Evolutionary conservation across 306 rosid species (phyloP).

Genomic region (Citrullus mucosospermus): DNA sequence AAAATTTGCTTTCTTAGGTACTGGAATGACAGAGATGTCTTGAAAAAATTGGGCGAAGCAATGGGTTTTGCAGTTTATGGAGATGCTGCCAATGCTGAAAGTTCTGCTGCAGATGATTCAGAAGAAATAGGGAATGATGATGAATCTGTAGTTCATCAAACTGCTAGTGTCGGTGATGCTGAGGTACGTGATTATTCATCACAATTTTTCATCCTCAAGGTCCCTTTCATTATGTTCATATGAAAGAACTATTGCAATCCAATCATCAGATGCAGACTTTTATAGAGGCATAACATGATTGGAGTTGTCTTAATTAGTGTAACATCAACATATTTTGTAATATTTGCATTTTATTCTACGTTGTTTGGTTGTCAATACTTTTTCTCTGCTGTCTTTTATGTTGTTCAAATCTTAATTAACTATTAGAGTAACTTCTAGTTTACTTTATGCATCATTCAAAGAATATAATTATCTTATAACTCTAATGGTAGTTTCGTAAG

Average conservation of each 20-base stretch:
- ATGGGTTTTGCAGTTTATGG: conserved; percentile 70
- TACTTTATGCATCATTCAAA: neutral
- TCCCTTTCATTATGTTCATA: neutral
- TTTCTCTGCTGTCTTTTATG: neutral
- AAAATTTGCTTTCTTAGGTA: conserved; percentile 37
- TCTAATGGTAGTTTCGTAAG: neutral
- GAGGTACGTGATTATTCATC: conserved; percentile 35
- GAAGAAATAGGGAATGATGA: conserved; percentile 83
- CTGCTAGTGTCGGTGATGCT: conserved; percentile 96
- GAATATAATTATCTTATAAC: neutral
- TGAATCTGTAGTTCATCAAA: conserved; percentile 88
- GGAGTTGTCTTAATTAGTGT: neutral
- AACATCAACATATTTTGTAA: neutral
- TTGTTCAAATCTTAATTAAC: neutral
- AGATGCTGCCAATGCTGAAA: conserved; percentile 55
- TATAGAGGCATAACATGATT: neutral
- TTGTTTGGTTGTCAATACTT: neutral
- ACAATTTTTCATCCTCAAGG: neutral
- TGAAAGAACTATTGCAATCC: neutral
- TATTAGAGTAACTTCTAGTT: neutral
- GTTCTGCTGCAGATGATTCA: conserved; percentile 60
- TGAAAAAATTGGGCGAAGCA: conserved; percentile 77
- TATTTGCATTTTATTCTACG: neutral
- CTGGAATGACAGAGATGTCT: conserved; percentile 82
- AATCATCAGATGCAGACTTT: neutral